These are phyloP conservation scores for Plasmopara muralis DNA, from an alignment of 352 stramenopile species.

Conservation along the genomic window DNA sequence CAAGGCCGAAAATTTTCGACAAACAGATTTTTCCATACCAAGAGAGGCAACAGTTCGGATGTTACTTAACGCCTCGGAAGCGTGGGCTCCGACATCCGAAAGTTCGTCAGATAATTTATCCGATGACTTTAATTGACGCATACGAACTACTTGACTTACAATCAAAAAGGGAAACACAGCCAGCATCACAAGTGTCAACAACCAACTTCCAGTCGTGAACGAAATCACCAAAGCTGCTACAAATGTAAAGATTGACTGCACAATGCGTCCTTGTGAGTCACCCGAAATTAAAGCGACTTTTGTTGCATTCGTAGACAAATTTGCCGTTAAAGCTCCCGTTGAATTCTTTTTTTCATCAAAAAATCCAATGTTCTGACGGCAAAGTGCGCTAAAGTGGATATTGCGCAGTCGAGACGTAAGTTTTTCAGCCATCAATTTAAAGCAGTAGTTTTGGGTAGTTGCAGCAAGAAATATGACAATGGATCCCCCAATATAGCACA, in stretches of 20 bases:
- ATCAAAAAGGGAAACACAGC: conserved; percentile 58
- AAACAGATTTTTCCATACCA: conserved; percentile 1
- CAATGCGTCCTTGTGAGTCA: conserved; percentile 1
- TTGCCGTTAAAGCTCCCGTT: conserved; percentile 1
- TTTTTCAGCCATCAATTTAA: conserved; percentile 7
- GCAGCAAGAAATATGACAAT: conserved; percentile 1
- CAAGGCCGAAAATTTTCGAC: conserved; percentile 1
- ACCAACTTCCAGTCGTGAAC: conserved; percentile 26
- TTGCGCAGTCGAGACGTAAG: conserved; percentile 1
- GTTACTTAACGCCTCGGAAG: conserved; percentile 2
- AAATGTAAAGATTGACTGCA: conserved; percentile 47
- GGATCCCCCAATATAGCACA: conserved; percentile 3
- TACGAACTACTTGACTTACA: conserved; percentile 25
- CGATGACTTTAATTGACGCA: conserved; percentile 4
- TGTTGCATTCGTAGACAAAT: conserved; percentile 4
- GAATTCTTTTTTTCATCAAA: conserved; percentile 5
- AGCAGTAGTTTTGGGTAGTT: conserved; percentile 4
- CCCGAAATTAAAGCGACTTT: conserved; percentile 4
- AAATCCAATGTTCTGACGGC: conserved; percentile 3
- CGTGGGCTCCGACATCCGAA: conserved; percentile 1
- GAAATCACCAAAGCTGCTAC: conserved; percentile 47
- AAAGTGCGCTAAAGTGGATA: conserved; percentile 2
- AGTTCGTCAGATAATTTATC: neutral
- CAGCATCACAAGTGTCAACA: conserved; percentile 50
- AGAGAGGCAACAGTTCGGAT: neutral